A percentile compares a stretch with the other conserved stretches of the same genome.
phyloP scores from a whole-genome alignment of 345 rosid genomes.

The Aegle marmelos region DNA sequence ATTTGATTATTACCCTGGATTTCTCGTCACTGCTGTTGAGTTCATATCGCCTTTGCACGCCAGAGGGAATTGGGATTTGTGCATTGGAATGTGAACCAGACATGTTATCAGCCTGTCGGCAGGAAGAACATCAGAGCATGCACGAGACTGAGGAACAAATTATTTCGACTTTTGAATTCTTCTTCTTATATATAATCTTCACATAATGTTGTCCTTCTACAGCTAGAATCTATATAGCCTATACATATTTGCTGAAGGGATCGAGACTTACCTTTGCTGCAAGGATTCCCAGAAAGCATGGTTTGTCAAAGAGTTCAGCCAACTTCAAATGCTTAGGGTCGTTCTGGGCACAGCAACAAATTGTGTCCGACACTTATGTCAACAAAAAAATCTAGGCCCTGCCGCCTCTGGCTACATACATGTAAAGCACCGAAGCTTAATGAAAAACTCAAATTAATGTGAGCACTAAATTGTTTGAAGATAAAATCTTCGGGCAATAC shows the following conservation, averaged over 20 bases:
- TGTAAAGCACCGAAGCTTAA: too few relatives aligned
- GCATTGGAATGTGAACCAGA: constrained; percentile 51
- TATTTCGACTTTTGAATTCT: neutral
- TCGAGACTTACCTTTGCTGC: constrained; percentile 40
- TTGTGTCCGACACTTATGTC: neutral
- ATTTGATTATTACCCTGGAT: constrained; percentile 32
- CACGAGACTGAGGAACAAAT: neutral
- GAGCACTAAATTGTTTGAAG: too few relatives aligned
- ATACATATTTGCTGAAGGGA: too few relatives aligned
- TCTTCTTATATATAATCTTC: too few relatives aligned
- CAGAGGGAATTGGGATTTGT: constrained; percentile 48
- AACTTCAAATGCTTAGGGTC: constrained; percentile 45
- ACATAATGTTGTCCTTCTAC: too few relatives aligned
- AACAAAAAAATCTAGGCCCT: too few relatives aligned
- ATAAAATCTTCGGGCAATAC: too few relatives aligned
- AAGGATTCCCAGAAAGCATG: constrained; percentile 54
- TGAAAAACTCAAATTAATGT: too few relatives aligned
- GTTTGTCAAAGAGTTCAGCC: constrained; percentile 59
- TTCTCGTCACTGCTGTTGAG: constrained; percentile 47
- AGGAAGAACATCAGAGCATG: neutral
- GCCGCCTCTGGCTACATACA: too few relatives aligned
- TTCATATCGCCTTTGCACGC: constrained; percentile 52
- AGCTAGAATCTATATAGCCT: too few relatives aligned
- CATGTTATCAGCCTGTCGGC: constrained; percentile 42
- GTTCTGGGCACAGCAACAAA: constrained; percentile 25